phyloP scores from a whole-genome alignment of 768 basidiomycete genomes.

The Auricularia heimuer region DNA sequence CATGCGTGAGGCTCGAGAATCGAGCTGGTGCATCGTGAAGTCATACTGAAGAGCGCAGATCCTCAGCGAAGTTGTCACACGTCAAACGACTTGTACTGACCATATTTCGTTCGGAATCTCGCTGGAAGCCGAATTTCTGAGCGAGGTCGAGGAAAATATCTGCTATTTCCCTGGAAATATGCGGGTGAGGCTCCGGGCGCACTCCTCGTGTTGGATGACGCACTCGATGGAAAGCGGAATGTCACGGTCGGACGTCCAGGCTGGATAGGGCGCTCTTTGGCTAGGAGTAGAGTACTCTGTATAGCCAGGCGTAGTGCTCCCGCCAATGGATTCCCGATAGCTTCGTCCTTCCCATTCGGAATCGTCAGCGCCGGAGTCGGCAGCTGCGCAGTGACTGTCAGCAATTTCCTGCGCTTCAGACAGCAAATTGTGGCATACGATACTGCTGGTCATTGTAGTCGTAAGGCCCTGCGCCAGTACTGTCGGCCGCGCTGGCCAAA shows the following conservation, averaged over 20 bases:
- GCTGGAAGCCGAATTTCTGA: slow-evolving; percentile 98
- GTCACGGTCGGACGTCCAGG: slow-evolving; percentile 87
- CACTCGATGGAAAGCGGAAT: slow-evolving; percentile 90
- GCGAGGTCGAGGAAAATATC: slow-evolving; percentile 97
- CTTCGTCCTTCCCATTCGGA: not conserved
- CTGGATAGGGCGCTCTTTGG: slow-evolving; percentile 58
- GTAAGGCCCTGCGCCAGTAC: too few species aligned
- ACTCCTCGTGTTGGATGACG: slow-evolving; percentile 2
- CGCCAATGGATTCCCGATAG: not conserved
- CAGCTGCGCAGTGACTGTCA: not conserved
- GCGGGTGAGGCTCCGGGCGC: not conserved
- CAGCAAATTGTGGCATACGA: not conserved
- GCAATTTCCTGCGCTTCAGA: not conserved
- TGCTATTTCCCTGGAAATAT: slow-evolving; percentile 61
- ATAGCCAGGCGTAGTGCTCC: not conserved
- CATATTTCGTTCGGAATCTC: slow-evolving; percentile 94
- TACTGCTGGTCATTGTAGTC: not conserved
- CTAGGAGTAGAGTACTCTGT: slow-evolving; percentile 17
- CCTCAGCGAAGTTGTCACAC: slow-evolving; percentile 8
- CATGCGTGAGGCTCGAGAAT: slow-evolving; percentile 98
- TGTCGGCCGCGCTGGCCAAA: not conserved
- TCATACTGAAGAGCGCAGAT: slow-evolving; percentile 56
- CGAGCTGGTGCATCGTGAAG: slow-evolving; percentile 95
- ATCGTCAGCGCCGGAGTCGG: not conserved
- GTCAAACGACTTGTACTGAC: slow-evolving; percentile 27